Evolutionary conservation across 148 eudicot species (phyloP).

Genomic region (Diospyros lotus): DNA sequence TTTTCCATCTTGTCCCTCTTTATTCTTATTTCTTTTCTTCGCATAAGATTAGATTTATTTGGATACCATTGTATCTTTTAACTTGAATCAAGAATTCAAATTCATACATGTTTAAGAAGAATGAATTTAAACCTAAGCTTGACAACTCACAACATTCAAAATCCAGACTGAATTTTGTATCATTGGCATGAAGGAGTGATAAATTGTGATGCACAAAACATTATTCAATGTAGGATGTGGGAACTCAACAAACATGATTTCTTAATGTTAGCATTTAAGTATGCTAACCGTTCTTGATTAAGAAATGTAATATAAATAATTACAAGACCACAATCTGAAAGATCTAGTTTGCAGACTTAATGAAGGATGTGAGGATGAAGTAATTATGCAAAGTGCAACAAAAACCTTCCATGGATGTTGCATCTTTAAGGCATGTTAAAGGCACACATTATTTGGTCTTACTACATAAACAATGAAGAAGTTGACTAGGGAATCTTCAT

Average conservation of each 20-base stretch:
- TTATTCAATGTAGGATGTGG: neutral
- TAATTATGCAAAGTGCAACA: neutral
- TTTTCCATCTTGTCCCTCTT: too few species aligned
- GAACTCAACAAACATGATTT: neutral
- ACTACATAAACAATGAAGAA: neutral
- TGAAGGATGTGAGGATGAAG: neutral
- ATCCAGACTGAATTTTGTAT: too few species aligned
- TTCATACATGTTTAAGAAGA: too few species aligned
- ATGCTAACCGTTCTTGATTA: neutral
- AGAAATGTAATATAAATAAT: neutral
- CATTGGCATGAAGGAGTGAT: too few species aligned
- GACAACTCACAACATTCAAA: too few species aligned
- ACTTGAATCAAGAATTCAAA: too few species aligned
- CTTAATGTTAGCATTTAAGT: neutral
- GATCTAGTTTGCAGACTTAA: neutral
- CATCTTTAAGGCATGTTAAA: neutral
- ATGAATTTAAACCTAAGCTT: too few species aligned
- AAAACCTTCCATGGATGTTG: neutral
- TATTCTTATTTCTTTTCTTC: too few species aligned
- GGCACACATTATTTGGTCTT: neutral
- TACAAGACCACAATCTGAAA: neutral
- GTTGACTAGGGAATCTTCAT: neutral
- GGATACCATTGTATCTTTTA: too few species aligned
- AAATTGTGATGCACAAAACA: neutral
- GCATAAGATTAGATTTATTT: too few species aligned